Percentiles rank a stretch among this genome's conserved stretches.
phyloP scores from a whole-genome alignment of 345 rosid genomes.

The Balakata baccata region DNA sequence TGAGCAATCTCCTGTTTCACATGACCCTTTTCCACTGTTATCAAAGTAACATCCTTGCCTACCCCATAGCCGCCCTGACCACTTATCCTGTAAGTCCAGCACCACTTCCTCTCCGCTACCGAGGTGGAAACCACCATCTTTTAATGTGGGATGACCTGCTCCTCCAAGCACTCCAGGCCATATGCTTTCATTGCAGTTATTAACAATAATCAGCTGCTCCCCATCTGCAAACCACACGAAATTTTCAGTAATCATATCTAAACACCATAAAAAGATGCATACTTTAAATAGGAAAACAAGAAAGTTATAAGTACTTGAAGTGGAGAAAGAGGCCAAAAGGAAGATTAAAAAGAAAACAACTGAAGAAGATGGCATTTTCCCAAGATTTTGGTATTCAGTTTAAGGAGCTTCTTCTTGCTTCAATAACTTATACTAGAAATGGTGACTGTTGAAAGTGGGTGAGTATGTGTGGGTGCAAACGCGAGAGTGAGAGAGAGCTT shows the following conservation, averaged over 20 bases:
- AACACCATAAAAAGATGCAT: background rate
- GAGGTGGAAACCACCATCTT: slow-evolving; percentile 64
- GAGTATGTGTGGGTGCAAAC: background rate
- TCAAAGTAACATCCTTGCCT: slow-evolving; percentile 76
- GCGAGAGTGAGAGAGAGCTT: slow-evolving; percentile 2
- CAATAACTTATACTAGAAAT: background rate
- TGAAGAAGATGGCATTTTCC: slow-evolving; percentile 37
- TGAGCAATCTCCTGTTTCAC: slow-evolving; percentile 67
- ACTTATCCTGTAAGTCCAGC: slow-evolving; percentile 60
- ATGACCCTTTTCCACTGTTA: slow-evolving; percentile 58
- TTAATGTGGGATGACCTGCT: slow-evolving; percentile 55
- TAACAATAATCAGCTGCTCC: slow-evolving; percentile 66
- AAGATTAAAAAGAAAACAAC: slow-evolving; percentile 25
- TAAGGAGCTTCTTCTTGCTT: background rate
- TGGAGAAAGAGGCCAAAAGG: slow-evolving; percentile 22
- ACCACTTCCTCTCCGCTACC: slow-evolving; percentile 64
- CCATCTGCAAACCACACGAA: slow-evolving; percentile 44
- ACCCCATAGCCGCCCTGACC: slow-evolving; percentile 89
- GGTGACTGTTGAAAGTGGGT: background rate
- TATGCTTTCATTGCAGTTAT: slow-evolving; percentile 71
- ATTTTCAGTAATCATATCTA: background rate
- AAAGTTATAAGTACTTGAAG: slow-evolving; percentile 29
- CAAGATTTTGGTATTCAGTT: background rate
- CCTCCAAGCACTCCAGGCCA: slow-evolving; percentile 87
- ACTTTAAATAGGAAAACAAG: background rate